Evolutionary conservation across 352 stramenopile species (phyloP).

Genomic region (Pythium utonaiense): DNA sequence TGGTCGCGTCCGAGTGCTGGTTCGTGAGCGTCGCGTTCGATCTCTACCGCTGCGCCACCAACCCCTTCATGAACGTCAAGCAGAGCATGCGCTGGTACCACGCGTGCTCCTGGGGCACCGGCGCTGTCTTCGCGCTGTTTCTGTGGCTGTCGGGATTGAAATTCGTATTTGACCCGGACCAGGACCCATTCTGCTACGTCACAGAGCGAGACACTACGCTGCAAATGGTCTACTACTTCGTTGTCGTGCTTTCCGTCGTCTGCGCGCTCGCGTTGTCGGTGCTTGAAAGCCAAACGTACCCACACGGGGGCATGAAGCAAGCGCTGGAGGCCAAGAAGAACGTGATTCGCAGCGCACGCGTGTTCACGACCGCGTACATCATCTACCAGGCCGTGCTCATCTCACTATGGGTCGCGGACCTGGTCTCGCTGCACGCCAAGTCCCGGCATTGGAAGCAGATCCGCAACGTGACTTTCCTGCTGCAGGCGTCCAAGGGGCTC

Average conservation of each 20-base stretch:
- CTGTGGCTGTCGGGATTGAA: conserved; percentile 85
- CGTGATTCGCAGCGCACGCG: conserved; percentile 84
- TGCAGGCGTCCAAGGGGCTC: conserved; percentile 85
- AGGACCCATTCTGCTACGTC: conserved; percentile 27
- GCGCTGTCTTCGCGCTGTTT: conserved; percentile 55
- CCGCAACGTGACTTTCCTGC: conserved; percentile 73
- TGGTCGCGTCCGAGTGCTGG: conserved; percentile 83
- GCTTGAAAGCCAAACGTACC: conserved; percentile 80
- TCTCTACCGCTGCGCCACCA: conserved; percentile 83
- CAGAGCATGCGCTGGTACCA: conserved; percentile 82
- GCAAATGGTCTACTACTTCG: conserved; percentile 86
- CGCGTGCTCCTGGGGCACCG: conserved; percentile 76
- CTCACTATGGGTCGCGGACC: conserved; percentile 77
- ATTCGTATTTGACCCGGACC: conserved; percentile 36
- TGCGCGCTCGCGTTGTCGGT: conserved; percentile 78
- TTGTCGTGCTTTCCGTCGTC: conserved; percentile 84
- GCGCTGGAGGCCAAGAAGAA: conserved; percentile 83
- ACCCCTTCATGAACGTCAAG: conserved; percentile 90
- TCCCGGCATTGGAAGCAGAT: too few relatives aligned
- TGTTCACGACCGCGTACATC: conserved; percentile 85
- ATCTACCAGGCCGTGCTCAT: conserved; percentile 86
- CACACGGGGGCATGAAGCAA: conserved; percentile 86
- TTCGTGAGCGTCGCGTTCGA: conserved; percentile 91
- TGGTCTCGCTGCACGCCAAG: conserved; percentile 49
- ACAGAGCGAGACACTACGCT: conserved; percentile 44